Percentiles rank a stretch among this genome's conserved stretches.
These are phyloP conservation scores for Salix brachista DNA, from an alignment of 345 rosid species.

Conservation along the genomic window DNA sequence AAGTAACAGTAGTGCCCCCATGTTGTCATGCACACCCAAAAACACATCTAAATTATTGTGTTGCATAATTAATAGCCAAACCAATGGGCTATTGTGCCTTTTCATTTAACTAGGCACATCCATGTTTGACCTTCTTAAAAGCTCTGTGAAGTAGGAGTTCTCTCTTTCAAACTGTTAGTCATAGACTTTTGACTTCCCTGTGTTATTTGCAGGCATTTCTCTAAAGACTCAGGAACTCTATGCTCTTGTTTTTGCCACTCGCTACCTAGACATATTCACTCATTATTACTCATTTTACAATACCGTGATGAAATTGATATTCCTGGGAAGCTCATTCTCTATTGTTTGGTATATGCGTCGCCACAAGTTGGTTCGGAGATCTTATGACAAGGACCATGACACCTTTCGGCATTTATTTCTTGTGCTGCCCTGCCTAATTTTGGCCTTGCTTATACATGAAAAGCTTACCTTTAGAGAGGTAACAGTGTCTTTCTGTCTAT, in stretches of 20 bases:
- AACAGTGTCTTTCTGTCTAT: background rate
- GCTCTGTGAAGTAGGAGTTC: background rate
- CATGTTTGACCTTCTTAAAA: background rate
- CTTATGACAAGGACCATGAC: conserved; percentile 63
- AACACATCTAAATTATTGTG: background rate
- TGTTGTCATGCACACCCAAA: background rate
- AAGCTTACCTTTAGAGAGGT: conserved; percentile 74
- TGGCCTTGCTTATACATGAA: conserved; percentile 63
- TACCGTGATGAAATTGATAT: conserved; percentile 72
- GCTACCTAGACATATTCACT: conserved; percentile 81
- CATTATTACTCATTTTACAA: conserved; percentile 63
- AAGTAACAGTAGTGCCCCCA: background rate
- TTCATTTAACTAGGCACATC: background rate
- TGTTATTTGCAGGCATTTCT: conserved; percentile 53
- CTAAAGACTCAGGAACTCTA: conserved; percentile 90
- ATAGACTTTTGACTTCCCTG: background rate
- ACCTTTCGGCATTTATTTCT: conserved; percentile 57
- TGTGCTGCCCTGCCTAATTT: conserved; percentile 55
- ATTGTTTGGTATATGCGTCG: conserved; percentile 80
- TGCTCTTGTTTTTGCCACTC: conserved; percentile 59
- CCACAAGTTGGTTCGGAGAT: conserved; percentile 65
- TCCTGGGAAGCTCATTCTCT: conserved; percentile 71
- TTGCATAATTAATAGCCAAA: background rate
- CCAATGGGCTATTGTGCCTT: background rate
- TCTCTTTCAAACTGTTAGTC: no score